Base-by-base conservation (phyloP, 371 early-diverging fungal species). In the Gilbertella persicaria region DNA sequence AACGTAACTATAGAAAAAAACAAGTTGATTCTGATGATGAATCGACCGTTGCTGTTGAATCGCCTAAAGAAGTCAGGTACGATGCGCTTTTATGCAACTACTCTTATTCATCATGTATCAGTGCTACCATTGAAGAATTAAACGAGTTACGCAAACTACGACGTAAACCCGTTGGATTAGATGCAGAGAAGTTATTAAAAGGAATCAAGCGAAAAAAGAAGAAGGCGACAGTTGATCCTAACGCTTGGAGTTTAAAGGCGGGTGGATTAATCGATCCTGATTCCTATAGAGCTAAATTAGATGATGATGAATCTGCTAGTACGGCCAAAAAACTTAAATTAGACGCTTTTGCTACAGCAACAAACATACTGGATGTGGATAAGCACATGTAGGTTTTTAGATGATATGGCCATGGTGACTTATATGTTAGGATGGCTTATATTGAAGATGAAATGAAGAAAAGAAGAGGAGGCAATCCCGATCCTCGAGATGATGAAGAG, bases 301-400 rank as follows among this genome's bases (percentile, higher is more conserved):
- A 62, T n/a, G 62, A 62, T 5, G 62, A 54, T 10, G 55, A 60
- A 14, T 25, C 35, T 20, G 24, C 33, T 8, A 49, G 19, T 21
- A 47, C 28, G 35, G 21, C 36, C 17, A 60, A 60, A 23, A 62
- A 75, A 24, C 53, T 75, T 24, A 79, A 80, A 29, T 60, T 85
- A 19, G 85, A 89, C 41, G 76, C 89, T 4, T 94, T 93, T 51
- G 90, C 92, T 0, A 86, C 82, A 28, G 91, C 90, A 58, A 92
- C 91, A 17, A 91, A 93, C 62, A 78, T 78, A 10, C 63, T 94
- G 51, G 94, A 93, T 62, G 91, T 89, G 8, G 88, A 93, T 65
- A 92, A 90, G 53, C 90, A 91, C 59, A 92, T 93, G 88, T 78
- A 74, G 58, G 45, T 14, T 19, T 1, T 19, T 26, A 9, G 13